Evolutionary conservation across 306 rosid genomes (phyloP).

Genomic region (Cucurbita moschata): DNA sequence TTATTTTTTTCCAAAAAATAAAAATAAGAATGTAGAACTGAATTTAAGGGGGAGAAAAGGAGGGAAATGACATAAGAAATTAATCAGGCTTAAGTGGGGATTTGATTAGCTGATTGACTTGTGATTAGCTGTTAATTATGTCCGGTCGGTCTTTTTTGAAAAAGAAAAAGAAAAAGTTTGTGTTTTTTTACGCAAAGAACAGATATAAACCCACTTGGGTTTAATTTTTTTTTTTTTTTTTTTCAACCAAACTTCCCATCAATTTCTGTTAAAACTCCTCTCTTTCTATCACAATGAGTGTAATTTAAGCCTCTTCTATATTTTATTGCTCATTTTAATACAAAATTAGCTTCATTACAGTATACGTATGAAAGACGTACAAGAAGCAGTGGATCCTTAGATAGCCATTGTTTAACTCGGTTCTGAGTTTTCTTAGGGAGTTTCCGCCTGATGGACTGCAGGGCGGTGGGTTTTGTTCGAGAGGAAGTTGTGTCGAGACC

Average conservation of each 20-base stretch:
- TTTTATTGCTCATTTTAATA: no score
- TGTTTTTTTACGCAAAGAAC: neutral
- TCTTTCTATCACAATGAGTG: neutral
- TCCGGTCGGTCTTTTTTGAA: neutral
- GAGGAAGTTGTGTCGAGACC: no score
- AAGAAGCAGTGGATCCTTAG: no score
- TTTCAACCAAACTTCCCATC: neutral
- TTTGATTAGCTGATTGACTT: conserved; percentile 9
- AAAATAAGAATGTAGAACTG: neutral
- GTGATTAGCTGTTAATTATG: conserved; percentile 2
- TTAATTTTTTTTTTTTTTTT: neutral
- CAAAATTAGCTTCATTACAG: no score
- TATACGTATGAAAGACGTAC: no score
- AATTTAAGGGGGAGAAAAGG: neutral
- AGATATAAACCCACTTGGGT: neutral
- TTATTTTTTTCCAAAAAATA: no score
- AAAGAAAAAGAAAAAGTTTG: neutral
- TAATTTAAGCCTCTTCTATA: neutral
- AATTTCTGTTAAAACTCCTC: neutral
- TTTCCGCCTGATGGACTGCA: no score
- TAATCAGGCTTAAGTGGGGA: neutral
- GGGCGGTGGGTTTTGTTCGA: no score
- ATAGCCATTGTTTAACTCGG: no score
- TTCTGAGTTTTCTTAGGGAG: no score
- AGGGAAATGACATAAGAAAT: neutral